phyloP scores from a whole-genome alignment of 331 rosid genomes.

The Telfairia occidentalis region DNA sequence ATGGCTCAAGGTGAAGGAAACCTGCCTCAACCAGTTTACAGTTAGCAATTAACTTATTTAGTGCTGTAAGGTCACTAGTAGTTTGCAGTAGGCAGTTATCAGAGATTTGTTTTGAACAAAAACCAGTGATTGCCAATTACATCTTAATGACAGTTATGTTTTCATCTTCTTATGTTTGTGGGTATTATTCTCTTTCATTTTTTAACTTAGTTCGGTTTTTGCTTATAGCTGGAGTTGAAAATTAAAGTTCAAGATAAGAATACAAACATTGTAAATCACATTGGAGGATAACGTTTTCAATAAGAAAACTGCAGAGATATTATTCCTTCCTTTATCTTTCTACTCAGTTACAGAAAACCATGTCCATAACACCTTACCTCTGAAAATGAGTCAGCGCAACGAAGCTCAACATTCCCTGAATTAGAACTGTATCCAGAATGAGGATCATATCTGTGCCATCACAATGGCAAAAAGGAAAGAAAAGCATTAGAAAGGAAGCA shows the following conservation, averaged over 20 bases:
- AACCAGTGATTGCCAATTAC: neutral
- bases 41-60: neutral
- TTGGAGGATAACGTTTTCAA: neutral
- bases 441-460: constrained; percentile 27
- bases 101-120: neutral
- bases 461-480: constrained; percentile 5
- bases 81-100: neutral
- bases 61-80: neutral
- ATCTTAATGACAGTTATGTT: neutral
- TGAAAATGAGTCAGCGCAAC: constrained; percentile 14
- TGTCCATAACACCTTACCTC: constrained; percentile 23
- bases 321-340: neutral
- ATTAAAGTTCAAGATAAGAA: neutral
- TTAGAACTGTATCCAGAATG: constrained; percentile 22
- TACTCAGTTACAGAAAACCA: constrained; percentile 6
- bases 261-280: neutral
- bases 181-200: neutral
- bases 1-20: neutral
- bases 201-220: neutral
- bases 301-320: neutral
- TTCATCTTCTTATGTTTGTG: neutral
- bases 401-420: constrained; percentile 17
- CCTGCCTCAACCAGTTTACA: neutral
- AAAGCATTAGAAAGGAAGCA: constrained; percentile 1
- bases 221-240: neutral